These are phyloP conservation scores for Cynanchum wilfordii DNA, from an alignment of 257 asterid species.

Conservation along the genomic window DNA sequence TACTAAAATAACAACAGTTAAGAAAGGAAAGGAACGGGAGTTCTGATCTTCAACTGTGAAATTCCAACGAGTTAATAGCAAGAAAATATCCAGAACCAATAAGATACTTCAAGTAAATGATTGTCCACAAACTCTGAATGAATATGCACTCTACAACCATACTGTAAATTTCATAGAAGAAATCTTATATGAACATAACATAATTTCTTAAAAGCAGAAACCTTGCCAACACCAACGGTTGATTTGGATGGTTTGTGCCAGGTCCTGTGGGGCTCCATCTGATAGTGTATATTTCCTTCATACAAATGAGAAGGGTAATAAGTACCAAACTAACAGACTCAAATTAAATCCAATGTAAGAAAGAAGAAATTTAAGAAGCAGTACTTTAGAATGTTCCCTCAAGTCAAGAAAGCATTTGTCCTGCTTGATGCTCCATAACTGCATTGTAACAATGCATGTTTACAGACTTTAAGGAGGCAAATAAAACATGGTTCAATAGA, in stretches of 20 bases:
- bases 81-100: not conserved
- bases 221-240: conserved; percentile 29
- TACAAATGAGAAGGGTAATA: conserved; percentile 2
- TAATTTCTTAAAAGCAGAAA: not conserved
- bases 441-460: conserved; percentile 10
- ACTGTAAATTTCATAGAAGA: not conserved
- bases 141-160: not conserved
- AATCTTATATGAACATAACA: not conserved
- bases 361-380: not conserved
- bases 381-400: conserved; percentile 26
- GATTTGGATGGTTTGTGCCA: conserved; percentile 25
- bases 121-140: not conserved
- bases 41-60: not conserved
- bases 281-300: conserved; percentile 30
- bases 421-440: conserved; percentile 35
- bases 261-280: conserved; percentile 41
- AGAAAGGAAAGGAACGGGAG: not conserved
- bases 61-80: not conserved
- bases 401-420: conserved; percentile 24
- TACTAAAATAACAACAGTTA: not conserved
- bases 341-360: not conserved
- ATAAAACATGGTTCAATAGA: not conserved
- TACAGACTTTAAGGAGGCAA: not conserved
- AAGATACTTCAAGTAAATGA: not conserved
- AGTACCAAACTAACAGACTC: not conserved